Conservation (phyloP, 2,329 filamentous ascomycete genomes). For the Phaeosphaeriaceae sp. region DNA sequence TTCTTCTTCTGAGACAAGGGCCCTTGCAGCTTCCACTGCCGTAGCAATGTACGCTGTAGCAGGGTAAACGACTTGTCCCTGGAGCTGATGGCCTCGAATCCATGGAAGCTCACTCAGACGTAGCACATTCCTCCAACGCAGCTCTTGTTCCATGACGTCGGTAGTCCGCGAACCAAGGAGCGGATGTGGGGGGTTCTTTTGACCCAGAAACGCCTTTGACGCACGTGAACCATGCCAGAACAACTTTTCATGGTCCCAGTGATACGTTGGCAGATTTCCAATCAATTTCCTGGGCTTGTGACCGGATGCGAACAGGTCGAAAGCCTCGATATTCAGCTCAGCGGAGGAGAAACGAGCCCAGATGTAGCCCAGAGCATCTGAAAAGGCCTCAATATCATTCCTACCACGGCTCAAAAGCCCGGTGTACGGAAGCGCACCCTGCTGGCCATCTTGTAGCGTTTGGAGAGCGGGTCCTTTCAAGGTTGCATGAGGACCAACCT, state of each 20-base stretch:
- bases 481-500: constrained; percentile 55
- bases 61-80: constrained; percentile 52
- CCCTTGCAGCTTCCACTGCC: constrained; percentile 32
- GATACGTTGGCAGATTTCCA: no score
- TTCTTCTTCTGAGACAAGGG: background rate
- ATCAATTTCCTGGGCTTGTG: no score
- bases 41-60: constrained; percentile 54
- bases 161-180: constrained; percentile 10
- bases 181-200: constrained; percentile 7
- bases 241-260: constrained; percentile 31
- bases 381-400: constrained; percentile 28
- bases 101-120: constrained; percentile 16
- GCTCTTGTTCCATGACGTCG: constrained; percentile 1
- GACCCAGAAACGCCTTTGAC: constrained; percentile 6
- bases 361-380: constrained; percentile 10
- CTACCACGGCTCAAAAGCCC: constrained; percentile 5
- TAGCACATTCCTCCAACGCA: constrained; percentile 21
- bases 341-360: no score
- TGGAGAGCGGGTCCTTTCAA: constrained; percentile 38
- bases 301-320: no score
- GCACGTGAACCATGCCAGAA: constrained; percentile 30
- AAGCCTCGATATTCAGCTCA: no score
- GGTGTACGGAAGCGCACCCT: constrained; percentile 6
- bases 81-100: constrained; percentile 24
- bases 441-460: constrained; percentile 8